Evolutionary conservation across 1,139 yeast species (phyloP).

Genomic region (Magnusiomyces fungicola): DNA sequence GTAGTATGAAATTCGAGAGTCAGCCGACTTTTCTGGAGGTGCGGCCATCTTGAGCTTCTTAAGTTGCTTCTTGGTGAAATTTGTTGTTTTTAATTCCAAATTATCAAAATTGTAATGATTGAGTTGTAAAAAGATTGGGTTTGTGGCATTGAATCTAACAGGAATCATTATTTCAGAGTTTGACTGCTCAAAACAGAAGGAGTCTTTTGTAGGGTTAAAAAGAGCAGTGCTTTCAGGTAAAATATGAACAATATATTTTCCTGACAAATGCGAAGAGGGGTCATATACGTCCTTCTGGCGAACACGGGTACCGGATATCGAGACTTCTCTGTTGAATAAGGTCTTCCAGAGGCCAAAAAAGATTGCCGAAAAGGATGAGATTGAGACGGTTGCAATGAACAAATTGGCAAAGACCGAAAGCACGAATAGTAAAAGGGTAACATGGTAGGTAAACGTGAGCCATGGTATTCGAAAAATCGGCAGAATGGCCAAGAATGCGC

Average conservation of each 20-base stretch:
- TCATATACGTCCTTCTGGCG: conserved; percentile 42
- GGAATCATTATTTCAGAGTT: conserved; percentile 47
- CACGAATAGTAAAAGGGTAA: conserved; percentile 34
- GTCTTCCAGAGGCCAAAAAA: conserved; percentile 42
- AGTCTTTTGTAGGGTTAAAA: conserved; percentile 66
- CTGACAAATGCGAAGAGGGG: conserved; percentile 69
- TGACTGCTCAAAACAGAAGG: conserved; percentile 51
- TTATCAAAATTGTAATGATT: conserved; percentile 54
- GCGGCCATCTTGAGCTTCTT: conserved; percentile 30
- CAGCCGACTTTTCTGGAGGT: conserved; percentile 32
- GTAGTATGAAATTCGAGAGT: conserved; percentile 38
- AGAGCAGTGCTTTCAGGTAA: conserved; percentile 87
- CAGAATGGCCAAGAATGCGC: conserved; percentile 56
- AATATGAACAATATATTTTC: conserved; percentile 77
- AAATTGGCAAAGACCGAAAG: conserved; percentile 34
- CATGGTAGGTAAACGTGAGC: conserved; percentile 44
- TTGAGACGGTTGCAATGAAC: conserved; percentile 32
- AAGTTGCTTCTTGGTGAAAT: conserved; percentile 53
- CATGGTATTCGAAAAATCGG: conserved; percentile 74
- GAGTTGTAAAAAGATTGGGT: conserved; percentile 60
- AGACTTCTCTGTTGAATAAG: conserved; percentile 51
- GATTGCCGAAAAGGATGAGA: conserved; percentile 45
- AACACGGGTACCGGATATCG: conserved; percentile 52
- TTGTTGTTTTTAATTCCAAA: conserved; percentile 41
- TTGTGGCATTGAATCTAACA: conserved; percentile 74